Conservation (phyloP, 164 flowering plant species). For the Aristolochia fimbriata region DNA sequence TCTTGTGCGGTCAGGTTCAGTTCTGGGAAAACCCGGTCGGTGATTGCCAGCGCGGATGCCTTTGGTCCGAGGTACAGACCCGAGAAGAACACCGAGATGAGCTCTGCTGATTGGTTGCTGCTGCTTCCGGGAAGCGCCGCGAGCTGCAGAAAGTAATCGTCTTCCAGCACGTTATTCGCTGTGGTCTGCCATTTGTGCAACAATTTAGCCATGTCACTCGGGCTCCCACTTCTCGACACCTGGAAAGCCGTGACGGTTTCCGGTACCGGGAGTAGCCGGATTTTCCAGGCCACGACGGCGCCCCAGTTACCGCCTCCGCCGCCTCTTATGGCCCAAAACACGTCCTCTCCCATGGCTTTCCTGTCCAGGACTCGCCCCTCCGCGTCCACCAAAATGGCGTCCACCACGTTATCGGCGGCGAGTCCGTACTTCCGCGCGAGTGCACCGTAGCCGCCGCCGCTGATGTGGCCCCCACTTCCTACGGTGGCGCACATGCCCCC, state of each 20-base stretch:
- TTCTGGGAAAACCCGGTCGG: slow-evolving; percentile 5
- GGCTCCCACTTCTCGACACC: slow-evolving; percentile 4
- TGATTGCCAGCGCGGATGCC: slow-evolving; percentile 4
- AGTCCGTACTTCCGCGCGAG: slow-evolving; percentile 19
- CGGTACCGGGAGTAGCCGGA: slow-evolving; percentile 8
- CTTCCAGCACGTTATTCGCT: not conserved
- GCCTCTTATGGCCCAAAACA: slow-evolving; percentile 20
- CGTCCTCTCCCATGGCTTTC: slow-evolving; percentile 15
- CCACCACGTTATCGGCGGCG: slow-evolving; percentile 18
- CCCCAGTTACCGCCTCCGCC: slow-evolving; percentile 17
- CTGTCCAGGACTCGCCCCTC: slow-evolving; percentile 7
- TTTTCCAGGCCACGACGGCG: slow-evolving; percentile 15
- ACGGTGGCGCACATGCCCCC: slow-evolving; percentile 12
- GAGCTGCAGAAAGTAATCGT: slow-evolving; percentile 7
- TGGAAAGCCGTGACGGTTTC: slow-evolving; percentile 9
- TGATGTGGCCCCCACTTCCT: slow-evolving; percentile 13
- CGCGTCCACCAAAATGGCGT: slow-evolving; percentile 14
- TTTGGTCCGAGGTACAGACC: slow-evolving; percentile 11
- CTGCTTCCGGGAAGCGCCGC: no score
- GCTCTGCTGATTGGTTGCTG: not conserved
- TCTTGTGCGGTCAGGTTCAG: slow-evolving; percentile 6
- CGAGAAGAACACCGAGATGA: not conserved
- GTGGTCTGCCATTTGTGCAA: slow-evolving; percentile 16
- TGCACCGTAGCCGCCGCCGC: slow-evolving; percentile 22
- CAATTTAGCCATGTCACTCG: not conserved